Conservation (phyloP, 2,329 filamentous ascomycete species). For the Drechslerella stenobrocha region DNA sequence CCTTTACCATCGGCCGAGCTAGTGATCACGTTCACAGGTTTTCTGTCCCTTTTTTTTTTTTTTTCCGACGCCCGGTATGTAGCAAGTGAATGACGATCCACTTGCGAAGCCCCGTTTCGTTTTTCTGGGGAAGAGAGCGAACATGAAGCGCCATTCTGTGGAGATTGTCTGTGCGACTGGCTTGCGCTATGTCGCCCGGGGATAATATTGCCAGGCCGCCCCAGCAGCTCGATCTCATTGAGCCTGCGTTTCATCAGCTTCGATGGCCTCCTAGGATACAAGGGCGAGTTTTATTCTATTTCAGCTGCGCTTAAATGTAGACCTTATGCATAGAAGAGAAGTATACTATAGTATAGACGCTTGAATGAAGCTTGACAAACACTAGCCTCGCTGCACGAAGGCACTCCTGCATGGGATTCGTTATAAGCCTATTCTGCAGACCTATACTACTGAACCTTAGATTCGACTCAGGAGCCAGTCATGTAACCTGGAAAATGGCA, state of each 20-base stretch:
- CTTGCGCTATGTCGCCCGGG: too few species aligned
- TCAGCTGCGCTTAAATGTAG: neutral
- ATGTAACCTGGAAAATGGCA: slow-evolving; percentile 27
- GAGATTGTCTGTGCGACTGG: slow-evolving; percentile 12
- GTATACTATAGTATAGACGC: neutral
- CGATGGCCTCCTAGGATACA: too few species aligned
- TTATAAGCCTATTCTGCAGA: slow-evolving; percentile 34
- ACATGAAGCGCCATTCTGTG: slow-evolving; percentile 11
- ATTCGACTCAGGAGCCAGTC: slow-evolving; percentile 37
- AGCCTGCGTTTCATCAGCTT: slow-evolving; percentile 46
- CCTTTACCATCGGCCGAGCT: slow-evolving; percentile 21
- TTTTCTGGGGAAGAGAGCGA: slow-evolving; percentile 25
- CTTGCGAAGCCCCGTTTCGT: neutral
- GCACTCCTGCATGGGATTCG: slow-evolving; percentile 15
- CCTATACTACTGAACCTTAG: slow-evolving; percentile 33
- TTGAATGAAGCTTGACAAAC: neutral
- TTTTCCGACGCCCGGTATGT: too few species aligned
- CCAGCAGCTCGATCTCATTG: too few species aligned
- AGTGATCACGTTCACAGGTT: too few species aligned
- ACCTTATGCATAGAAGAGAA: neutral
- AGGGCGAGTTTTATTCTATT: too few species aligned
- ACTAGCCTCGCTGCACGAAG: slow-evolving; percentile 11
- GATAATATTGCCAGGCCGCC: too few species aligned
- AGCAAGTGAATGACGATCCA: slow-evolving; percentile 12
- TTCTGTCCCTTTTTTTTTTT: too few species aligned